A percentile compares a stretch with the other conserved stretches of the same genome.
phyloP scores from a whole-genome alignment of 306 rosid genomes.

The Fragaria nilgerrensis region DNA sequence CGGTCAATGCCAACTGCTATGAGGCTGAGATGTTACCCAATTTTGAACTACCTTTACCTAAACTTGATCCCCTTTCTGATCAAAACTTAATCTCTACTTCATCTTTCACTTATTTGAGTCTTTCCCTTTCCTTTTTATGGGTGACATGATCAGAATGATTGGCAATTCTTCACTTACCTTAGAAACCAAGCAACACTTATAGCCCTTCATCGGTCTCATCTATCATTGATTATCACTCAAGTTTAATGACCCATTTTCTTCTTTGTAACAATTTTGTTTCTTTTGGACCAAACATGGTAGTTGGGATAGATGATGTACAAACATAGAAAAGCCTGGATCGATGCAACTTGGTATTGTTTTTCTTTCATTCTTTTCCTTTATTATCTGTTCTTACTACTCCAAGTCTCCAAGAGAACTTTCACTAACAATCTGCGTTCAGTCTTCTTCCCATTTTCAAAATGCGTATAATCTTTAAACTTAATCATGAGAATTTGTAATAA shows the following conservation, averaged over 20 bases:
- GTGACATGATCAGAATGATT: constrained; percentile 28
- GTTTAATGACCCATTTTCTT: constrained; percentile 26
- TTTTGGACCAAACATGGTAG: not conserved
- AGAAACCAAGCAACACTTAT: constrained; percentile 57
- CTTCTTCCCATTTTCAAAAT: not conserved
- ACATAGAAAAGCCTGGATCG: not conserved
- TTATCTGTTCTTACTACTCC: not conserved
- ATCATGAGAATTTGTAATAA: not conserved
- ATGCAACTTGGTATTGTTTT: not conserved
- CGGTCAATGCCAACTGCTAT: constrained; percentile 33
- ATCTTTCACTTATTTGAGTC: no score
- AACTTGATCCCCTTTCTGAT: constrained; percentile 30
- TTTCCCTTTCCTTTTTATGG: not conserved
- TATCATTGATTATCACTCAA: not conserved
- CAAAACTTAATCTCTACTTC: not conserved
- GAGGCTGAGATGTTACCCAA: constrained; percentile 51
- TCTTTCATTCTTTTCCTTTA: not conserved
- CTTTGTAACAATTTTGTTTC: constrained; percentile 3
- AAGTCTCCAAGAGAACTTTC: not conserved
- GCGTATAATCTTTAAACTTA: not conserved
- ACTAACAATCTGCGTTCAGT: not conserved
- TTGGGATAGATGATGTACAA: not conserved
- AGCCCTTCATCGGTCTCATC: constrained; percentile 19
- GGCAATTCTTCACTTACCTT: constrained; percentile 43
- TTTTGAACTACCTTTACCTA: constrained; percentile 36